Evolutionary conservation across 2,329 filamentous ascomycete genomes (phyloP).

Genomic region (Cladosporium sp.): DNA sequence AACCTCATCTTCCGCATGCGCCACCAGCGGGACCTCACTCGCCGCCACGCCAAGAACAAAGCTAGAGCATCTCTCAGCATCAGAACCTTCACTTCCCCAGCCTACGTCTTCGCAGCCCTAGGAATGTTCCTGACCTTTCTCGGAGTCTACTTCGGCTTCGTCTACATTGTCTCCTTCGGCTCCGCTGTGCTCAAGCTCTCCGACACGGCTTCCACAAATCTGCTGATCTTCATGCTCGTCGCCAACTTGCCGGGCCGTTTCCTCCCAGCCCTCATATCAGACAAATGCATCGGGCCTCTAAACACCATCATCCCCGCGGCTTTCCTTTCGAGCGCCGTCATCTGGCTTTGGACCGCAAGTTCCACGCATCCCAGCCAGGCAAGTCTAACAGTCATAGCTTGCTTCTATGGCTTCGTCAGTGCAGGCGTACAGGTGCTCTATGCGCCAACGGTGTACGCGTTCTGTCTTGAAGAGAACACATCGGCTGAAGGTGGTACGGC

Average conservation of each 20-base stretch:
- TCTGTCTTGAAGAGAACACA: constrained; percentile 17
- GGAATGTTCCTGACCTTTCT: constrained; percentile 32
- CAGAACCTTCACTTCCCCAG: constrained; percentile 9
- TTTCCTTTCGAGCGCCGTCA: constrained; percentile 46
- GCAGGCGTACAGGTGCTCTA: constrained; percentile 32
- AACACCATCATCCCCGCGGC: constrained; percentile 33
- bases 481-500: background rate
- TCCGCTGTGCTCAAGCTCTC: constrained; percentile 24
- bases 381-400: constrained; percentile 26
- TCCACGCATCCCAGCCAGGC: background rate
- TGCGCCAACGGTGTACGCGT: constrained; percentile 20
- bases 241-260: constrained; percentile 31
- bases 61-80: background rate
- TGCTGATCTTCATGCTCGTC: constrained; percentile 31
- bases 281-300: constrained; percentile 31
- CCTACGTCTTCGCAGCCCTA: constrained; percentile 23
- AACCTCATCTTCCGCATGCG: constrained; percentile 22
- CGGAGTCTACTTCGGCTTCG: constrained; percentile 32
- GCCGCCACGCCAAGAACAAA: background rate
- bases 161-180: constrained; percentile 31
- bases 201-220: constrained; percentile 21
- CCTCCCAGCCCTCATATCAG: constrained; percentile 28
- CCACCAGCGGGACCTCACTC: constrained; percentile 12
- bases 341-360: constrained; percentile 48
- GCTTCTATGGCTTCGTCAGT: constrained; percentile 31